Evolutionary conservation across 2,329 filamentous ascomycete genomes (phyloP).

Genomic region (Colletotrichum gigasporum): DNA sequence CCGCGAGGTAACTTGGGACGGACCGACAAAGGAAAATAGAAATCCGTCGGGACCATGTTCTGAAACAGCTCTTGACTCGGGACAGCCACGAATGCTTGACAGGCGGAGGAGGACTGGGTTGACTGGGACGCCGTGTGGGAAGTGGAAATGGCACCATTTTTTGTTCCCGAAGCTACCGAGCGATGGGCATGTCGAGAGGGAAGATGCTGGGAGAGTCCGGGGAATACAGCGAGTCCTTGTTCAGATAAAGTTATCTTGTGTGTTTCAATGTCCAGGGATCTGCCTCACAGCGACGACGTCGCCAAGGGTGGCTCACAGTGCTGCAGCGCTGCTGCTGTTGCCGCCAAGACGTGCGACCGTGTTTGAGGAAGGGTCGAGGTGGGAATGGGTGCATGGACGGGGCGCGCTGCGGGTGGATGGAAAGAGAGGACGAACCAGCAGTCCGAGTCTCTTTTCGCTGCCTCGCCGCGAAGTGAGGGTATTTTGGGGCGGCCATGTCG

Average conservation of each 20-base stretch:
- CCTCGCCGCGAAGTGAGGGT: neutral
- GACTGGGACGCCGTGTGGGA: neutral
- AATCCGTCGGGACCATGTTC: neutral
- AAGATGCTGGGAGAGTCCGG: slow-evolving; percentile 21
- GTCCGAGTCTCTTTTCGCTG: slow-evolving; percentile 5
- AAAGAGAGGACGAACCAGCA: slow-evolving; percentile 26
- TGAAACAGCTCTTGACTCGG: slow-evolving; percentile 30
- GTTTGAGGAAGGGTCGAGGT: neutral
- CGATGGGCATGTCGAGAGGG: neutral
- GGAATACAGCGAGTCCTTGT: slow-evolving; percentile 24
- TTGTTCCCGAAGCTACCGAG: slow-evolving; percentile 26
- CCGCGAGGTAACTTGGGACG: slow-evolving; percentile 6
- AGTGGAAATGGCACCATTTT: slow-evolving; percentile 16
- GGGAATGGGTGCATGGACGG: neutral
- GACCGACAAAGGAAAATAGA: neutral
- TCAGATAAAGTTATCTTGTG: slow-evolving; percentile 26
- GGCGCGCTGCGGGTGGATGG: neutral
- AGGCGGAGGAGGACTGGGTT: neutral
- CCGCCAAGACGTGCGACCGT: slow-evolving; percentile 9
- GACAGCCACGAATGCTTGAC: neutral
- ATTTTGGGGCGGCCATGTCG: neutral
- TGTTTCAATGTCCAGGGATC: slow-evolving; percentile 20
- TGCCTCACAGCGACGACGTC: slow-evolving; percentile 6
- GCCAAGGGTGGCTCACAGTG: neutral
- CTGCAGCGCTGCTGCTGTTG: neutral